Base-by-base conservation (phyloP, 2,329 filamentous ascomycete species). In the Clonostachys byssicola region DNA sequence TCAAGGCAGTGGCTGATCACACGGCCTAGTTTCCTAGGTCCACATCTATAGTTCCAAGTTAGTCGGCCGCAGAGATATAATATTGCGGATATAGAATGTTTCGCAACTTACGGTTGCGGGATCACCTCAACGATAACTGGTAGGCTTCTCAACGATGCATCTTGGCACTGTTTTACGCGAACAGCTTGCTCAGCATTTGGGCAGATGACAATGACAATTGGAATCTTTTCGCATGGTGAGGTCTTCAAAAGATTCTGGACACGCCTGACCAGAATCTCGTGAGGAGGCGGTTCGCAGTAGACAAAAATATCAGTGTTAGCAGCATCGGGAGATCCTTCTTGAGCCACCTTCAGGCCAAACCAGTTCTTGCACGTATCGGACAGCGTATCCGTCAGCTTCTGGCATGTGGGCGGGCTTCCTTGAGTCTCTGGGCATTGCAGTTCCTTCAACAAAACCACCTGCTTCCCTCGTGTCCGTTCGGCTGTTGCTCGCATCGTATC, bases 311-410 rank as follows among this genome's bases (percentile, higher is more conserved):
- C 56, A 5, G 58, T 46, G 3, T 55, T 34, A 3, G 46, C 23
- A 1, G 44, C 33, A 12, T 47, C 38, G 1, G 20, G n/a, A 1
- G 49, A 48, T 6, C 42, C 14, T 20, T 56, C 55, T 9, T 50
- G 54, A 5, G 51, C 47, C 2, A 66, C 52, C 4, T 59, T 53
- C 50, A 70, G 62, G 4, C 56, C 58, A 41, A 67, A 66, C 65
- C 67, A 70, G 20, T 55, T 56, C 3, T 54, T 47, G 36, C 60
- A 58, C 16, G 59, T 63, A 18, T 59, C 58, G 4, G 53, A 51
- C 2, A 69, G 47, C 0, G 60, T 58, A 5, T 59, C 53, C n/a
- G 61, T 58, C 10, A 66, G 51, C 43, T 56, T 59, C 10, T 47
- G 36, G 20, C 52, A 45, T 44, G 53, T 54, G 42, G 53, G 43